Conservation (phyloP, 1,284 basidiomycete species). For the Phylloboletellus chloephorus region DNA sequence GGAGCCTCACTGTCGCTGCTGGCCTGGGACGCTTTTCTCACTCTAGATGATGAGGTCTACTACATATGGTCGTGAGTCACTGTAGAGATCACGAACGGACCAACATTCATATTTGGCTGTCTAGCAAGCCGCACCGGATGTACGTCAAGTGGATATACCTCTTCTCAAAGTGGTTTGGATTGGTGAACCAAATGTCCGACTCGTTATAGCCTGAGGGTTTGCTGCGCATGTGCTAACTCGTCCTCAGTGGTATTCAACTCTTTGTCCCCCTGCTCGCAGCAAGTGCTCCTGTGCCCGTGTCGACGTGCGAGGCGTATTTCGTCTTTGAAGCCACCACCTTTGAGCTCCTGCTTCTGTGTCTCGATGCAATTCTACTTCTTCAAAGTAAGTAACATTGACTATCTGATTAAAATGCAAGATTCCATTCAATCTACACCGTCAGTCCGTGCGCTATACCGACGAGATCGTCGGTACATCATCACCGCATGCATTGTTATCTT, state of each 20-base stretch:
- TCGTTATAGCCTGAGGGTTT: neutral
- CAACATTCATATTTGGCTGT: neutral
- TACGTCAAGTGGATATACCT: constrained; percentile 21
- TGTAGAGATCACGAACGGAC: neutral
- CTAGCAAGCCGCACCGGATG: constrained; percentile 7
- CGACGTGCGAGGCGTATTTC: constrained; percentile 8
- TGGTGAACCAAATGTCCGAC: constrained; percentile 18
- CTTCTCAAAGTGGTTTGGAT: constrained; percentile 23
- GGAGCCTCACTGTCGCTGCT: constrained; percentile 12
- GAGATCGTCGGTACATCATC: constrained; percentile 1
- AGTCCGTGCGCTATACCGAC: constrained; percentile 19
- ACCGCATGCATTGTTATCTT: constrained; percentile 8
- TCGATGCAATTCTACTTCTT: constrained; percentile 19
- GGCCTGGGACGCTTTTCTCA: constrained; percentile 19
- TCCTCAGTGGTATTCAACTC: constrained; percentile 5
- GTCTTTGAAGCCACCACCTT: constrained; percentile 5
- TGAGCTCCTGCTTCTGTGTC: constrained; percentile 10
- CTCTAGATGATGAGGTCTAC: constrained; percentile 15
- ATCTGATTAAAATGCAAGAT: neutral
- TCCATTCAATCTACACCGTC: neutral
- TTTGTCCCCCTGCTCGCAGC: neutral
- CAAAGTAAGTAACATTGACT: constrained; percentile 15
- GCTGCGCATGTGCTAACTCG: constrained; percentile 7
- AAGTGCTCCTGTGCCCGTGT: neutral
- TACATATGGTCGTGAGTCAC: constrained; percentile 22